Evolutionary conservation across 2,329 filamentous ascomycete genomes (phyloP).

Genomic region (Aspergillus costaricaensis): DNA sequence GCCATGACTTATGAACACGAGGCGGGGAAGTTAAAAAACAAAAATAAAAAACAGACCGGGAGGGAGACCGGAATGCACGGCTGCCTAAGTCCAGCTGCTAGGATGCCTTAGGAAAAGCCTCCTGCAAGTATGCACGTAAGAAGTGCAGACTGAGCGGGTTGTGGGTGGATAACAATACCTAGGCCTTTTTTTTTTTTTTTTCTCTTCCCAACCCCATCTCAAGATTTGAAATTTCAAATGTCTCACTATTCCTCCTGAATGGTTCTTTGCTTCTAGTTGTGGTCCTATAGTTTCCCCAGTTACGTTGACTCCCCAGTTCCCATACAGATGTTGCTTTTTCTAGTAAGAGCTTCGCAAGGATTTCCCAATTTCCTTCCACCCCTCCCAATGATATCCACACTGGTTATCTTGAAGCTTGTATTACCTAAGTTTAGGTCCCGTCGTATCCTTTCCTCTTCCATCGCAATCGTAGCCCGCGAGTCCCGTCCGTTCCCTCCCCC

Average conservation of each 20-base stretch:
- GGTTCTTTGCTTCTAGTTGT: not conserved
- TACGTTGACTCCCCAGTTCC: too few relatives aligned
- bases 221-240: not conserved
- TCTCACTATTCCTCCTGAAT: not conserved
- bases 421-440: not conserved
- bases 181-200: not conserved
- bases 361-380: too few relatives aligned
- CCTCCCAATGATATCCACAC: too few relatives aligned
- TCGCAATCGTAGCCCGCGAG: not conserved
- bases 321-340: not conserved
- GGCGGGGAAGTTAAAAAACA: not conserved
- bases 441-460: not conserved
- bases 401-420: too few relatives aligned
- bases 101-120: not conserved
- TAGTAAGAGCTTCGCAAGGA: too few relatives aligned
- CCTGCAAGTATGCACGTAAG: constrained; percentile 6
- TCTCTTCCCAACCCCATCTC: not conserved
- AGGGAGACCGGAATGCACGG: not conserved
- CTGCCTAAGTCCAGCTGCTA: constrained; percentile 4
- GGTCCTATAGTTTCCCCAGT: too few relatives aligned
- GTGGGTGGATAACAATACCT: not conserved
- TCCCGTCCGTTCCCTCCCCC: not conserved
- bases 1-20: constrained; percentile 9
- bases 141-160: not conserved
- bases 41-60: not conserved